Evolutionary conservation across 495 filamentous ascomycete genomes (phyloP), one percentile per base, ranked within the genome.

Genomic region (Collariella sp.): DNA sequence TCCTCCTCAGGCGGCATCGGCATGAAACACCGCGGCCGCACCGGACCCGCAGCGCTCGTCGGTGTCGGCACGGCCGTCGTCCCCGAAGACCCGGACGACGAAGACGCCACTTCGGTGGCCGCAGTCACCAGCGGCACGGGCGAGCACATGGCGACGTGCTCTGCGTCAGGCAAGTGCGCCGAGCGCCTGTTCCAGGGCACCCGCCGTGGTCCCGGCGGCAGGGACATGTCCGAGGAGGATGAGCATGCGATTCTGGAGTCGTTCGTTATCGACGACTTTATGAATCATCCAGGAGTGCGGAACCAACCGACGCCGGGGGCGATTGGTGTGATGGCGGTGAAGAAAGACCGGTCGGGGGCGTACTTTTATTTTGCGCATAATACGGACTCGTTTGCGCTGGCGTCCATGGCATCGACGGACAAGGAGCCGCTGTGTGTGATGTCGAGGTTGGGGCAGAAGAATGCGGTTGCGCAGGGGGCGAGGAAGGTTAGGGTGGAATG

Each of bases 1-100:
- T 95, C 94, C 3, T 97, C 93, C 7, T 98, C 93, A 43, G 93
- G 93, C n/a, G 93, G 93, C 7, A 97, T 97, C 58, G 94, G 94
- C 15, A 95, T 98, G 90, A 98, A 98, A 62, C 89, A 93, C 69
- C 78, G 81, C 43, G 93, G 93, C 22, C 83, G 93, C 40, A 77
- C 95, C 61, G 93, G 93, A 3, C 93, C 93, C 33, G 93, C 93
- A 20, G 93, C 93, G 7, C 75, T 98, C 12, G 86, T 96, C 19
- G 91, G 91, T 11, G 79, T 98, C 47, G 93, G 93, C 39, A 90
- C 90, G 15, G 82, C 85, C 48, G 85, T 96, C 11, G 78, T 94
- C n/a, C 90, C 90, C 0, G 68, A 75, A 13, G 67, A 70, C 52
- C 79, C 85, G 36, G 72, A 73, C 2, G 75, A 80, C 35, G 65